Base-by-base conservation (phyloP, 2,329 filamentous ascomycete species). In the Hirsutella rhossiliensis region DNA sequence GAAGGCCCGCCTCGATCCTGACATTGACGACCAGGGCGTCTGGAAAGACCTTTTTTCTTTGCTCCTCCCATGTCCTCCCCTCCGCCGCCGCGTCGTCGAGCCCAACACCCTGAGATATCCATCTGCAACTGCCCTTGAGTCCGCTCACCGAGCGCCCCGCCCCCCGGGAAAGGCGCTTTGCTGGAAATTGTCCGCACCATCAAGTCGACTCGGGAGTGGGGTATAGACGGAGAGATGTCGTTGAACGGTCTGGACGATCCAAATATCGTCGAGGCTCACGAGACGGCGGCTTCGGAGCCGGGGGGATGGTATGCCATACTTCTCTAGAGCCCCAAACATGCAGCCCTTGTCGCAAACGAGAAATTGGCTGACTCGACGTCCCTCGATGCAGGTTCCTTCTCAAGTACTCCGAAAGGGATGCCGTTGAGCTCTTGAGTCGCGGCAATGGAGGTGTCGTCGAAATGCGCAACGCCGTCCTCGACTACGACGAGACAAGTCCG, bases 221-320 rank as follows among this genome's bases (percentile, higher is more conserved):
- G 32, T 32, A 39, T 45, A 38, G 38, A 37, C 28, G 38, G 62
- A 63, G 54, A 45, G 48, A 97, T 97, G 90, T 96, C 90, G 72
- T 75, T 97, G 66, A 95, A 95, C 80, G 92, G 92, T 52, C 75
- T 97, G 67, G 89, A 96, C 69, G 76, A 80, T 68, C 70, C 76
- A 54, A 76, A 79, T 60, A 76, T 98, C 66, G 78, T 81, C 66
- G 87, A 94, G 68, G 88, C 89, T 57, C 82, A 94, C 66, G 84
- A 89, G 60, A 71, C 78, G 55, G 85, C 87, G 45, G 71, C 82
- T 55, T 76, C 77, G 47, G 92, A 97, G 66, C 79, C 87, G 46
- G 89, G 88, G 69, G 89, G 88, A 82, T 98, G 92, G 92, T 97
- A 76, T 65, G 84, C 5, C 47, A 50, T 23, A 13, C 9, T 27